Percentiles rank a stretch among this genome's conserved stretches.
Conservation (phyloP, 2,329 filamentous ascomycete species). For the Colletotrichum paranaense region DNA sequence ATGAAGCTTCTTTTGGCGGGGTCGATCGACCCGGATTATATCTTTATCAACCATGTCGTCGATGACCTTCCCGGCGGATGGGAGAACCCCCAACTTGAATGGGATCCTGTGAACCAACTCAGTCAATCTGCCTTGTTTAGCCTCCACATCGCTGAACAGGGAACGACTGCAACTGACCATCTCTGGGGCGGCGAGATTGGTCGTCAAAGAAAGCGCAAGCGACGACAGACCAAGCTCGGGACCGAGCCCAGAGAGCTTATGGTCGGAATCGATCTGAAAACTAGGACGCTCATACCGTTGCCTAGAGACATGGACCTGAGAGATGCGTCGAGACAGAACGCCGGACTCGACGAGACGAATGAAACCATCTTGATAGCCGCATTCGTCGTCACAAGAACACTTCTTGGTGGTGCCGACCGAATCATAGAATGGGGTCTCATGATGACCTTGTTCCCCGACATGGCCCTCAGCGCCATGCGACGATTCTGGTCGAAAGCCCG, state of each 20-base stretch:
- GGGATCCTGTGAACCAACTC: conserved; percentile 53
- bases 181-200: conserved; percentile 33
- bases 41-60: conserved; percentile 52
- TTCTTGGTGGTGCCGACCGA: conserved; percentile 70
- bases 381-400: conserved; percentile 66
- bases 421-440: conserved; percentile 71
- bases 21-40: conserved; percentile 49
- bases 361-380: conserved; percentile 59
- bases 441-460: conserved; percentile 64
- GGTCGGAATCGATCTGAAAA: conserved; percentile 31
- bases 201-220: conserved; percentile 23
- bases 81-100: conserved; percentile 42
- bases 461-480: conserved; percentile 62
- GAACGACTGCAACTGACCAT: conserved; percentile 38
- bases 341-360: conserved; percentile 34
- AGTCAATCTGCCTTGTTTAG: conserved; percentile 10
- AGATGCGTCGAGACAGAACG: conserved; percentile 12
- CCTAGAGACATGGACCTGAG: conserved; percentile 28
- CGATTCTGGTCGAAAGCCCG: conserved; percentile 66
- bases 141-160: conserved; percentile 14
- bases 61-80: conserved; percentile 31
- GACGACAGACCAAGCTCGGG: conserved; percentile 24
- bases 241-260: conserved; percentile 22
- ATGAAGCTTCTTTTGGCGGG: conserved; percentile 45
- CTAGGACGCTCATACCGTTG: conserved; percentile 26